Base-by-base conservation (phyloP, 805 yeast species). In the Saccharomycopsis capsularis region DNA sequence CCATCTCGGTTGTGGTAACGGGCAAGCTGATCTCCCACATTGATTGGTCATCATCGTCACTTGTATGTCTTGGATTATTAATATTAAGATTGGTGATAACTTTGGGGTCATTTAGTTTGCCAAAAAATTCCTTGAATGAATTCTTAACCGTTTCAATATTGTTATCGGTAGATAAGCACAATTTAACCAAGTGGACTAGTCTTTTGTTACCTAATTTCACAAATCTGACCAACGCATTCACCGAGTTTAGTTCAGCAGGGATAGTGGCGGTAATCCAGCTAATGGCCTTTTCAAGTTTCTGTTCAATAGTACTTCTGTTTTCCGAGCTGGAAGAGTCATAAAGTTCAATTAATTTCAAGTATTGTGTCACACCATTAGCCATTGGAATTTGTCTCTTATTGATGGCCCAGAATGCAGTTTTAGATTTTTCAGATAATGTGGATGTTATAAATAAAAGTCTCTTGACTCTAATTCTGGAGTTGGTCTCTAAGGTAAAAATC, bases 351-450 rank as follows among this genome's bases (percentile, higher is more conserved):
- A 76, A 64, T 15, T 70, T 70, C 11, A 83, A 50, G 47, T 75
- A 71, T 50, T 75, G 75, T 1, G 56, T 52, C 5, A 86, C 47
- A 1, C 77, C 86, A 2, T 66, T 61, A 1, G 84, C 66, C 24
- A 77, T 62, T 55, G 81, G 82, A 43, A 73, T 71, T 59, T 88
- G 96, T 44, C 95, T 71, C 57, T 72, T 76, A 44, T 77, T 73
- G 34, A 86, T 75, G 0, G 95, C 91, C 51, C 70, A 64, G 56
- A 88, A 82, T 0, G 95, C 77, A 22, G 75, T 69, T 53, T 71
- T 70, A 0, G 90, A 75, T 54, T 78, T 81, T 1, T 71, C 72
- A 44, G 79, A 76, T 23, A 89, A 68, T 32, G 62, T 64, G 1
- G 66, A 56, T 45, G 77, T 64, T 1, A 85, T 68, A 1, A 61